Conservation (phyloP, 306 rosid species). For the Cicer chorassanicum region DNA sequence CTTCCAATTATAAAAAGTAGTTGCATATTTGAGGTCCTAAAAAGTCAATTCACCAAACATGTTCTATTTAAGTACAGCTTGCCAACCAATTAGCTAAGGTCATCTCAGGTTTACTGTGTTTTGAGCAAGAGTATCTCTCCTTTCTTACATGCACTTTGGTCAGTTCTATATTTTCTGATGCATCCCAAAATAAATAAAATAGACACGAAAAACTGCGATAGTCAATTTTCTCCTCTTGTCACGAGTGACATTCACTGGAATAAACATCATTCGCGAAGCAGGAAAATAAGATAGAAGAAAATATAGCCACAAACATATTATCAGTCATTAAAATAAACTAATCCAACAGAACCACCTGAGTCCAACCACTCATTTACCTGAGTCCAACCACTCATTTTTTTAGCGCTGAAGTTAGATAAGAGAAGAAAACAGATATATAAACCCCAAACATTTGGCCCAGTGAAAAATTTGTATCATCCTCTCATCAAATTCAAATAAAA, state of each 20-base stretch:
- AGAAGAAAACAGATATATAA: conserved; percentile 24
- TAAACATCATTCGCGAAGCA: background rate
- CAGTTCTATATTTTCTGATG: conserved; percentile 1
- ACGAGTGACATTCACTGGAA: conserved; percentile 32
- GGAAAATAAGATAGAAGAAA: conserved; percentile 33
- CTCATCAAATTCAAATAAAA: conserved; percentile 42
- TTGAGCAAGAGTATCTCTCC: conserved; percentile 27
- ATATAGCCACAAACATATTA: background rate
- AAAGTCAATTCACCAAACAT: conserved; percentile 8
- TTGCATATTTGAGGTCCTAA: conserved; percentile 9
- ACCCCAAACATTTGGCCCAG: conserved; percentile 27
- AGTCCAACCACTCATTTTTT: conserved; percentile 60
- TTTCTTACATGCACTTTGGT: conserved; percentile 12
- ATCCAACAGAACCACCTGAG: conserved; percentile 68
- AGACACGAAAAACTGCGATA: conserved; percentile 21
- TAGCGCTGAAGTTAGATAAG: conserved; percentile 46
- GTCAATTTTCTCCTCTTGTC: conserved; percentile 2
- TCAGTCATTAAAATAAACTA: conserved; percentile 36
- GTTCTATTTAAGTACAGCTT: conserved; percentile 6
- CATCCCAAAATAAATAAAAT: conserved; percentile 31
- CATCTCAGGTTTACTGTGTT: conserved; percentile 22
- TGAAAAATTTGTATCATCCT: conserved; percentile 26
- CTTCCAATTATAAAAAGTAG: conserved; percentile 22
- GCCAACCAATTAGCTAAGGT: conserved; percentile 31
- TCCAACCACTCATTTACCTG: conserved; percentile 61